phyloP scores from a whole-genome alignment of 371 early-diverging fungal genomes.

The Massospora cicadina region DNA sequence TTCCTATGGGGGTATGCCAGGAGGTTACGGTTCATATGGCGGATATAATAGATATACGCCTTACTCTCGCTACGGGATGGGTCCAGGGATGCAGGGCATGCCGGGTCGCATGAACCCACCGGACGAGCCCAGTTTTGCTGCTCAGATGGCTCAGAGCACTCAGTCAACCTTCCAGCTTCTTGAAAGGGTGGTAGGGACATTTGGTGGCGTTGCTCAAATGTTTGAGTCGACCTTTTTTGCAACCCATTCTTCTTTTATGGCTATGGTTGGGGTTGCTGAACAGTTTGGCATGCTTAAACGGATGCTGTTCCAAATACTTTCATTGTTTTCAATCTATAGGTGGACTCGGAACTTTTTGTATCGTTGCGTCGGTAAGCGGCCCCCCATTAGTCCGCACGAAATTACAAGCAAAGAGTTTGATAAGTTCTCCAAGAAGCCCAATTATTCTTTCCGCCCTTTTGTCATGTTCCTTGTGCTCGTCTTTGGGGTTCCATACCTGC shows the following conservation, averaged over 20 bases:
- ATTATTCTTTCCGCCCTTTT: constrained; percentile 44
- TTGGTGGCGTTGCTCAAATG: constrained; percentile 94
- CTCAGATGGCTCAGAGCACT: constrained; percentile 67
- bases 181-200: constrained; percentile 78
- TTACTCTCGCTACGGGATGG: constrained; percentile 24
- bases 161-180: constrained; percentile 77
- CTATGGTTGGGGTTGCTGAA: constrained; percentile 90
- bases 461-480: constrained; percentile 60
- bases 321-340: constrained; percentile 48
- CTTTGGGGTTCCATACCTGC: constrained; percentile 76
- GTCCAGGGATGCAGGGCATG: constrained; percentile 24
- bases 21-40: constrained; percentile 27
- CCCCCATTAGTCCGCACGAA: constrained; percentile 43
- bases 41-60: constrained; percentile 15
- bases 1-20: no score
- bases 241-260: constrained; percentile 93
- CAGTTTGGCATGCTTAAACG: constrained; percentile 73
- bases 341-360: constrained; percentile 37
- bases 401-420: constrained; percentile 48
- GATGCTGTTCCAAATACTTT: constrained; percentile 64
- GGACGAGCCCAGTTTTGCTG: constrained; percentile 35
- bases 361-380: constrained; percentile 37
- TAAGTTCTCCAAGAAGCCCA: constrained; percentile 33
- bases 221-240: constrained; percentile 91
- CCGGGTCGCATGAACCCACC: constrained; percentile 27